Conservation (phyloP, 2,329 filamentous ascomycete species). For the Helicocarpus griseus region DNA sequence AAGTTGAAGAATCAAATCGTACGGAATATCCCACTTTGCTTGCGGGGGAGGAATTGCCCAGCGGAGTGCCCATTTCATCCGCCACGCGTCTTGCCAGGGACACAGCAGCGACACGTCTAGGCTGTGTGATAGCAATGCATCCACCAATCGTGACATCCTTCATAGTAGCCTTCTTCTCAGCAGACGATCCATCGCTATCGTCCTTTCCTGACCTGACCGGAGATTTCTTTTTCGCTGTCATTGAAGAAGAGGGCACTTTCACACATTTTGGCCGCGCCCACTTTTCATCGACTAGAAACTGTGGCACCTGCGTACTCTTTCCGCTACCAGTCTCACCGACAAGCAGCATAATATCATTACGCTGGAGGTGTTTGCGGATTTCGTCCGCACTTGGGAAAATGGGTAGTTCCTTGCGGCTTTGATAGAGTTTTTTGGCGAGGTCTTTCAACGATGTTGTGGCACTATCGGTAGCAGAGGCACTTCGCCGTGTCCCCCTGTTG, state of each 20-base stretch:
- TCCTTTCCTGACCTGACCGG: not conserved
- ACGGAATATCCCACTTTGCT: conserved; percentile 83
- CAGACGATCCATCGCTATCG: not conserved
- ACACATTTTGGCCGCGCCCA: conserved; percentile 63
- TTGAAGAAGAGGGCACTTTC: conserved; percentile 28
- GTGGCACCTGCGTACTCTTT: conserved; percentile 93
- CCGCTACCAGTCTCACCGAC: conserved; percentile 93
- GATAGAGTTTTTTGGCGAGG: conserved; percentile 39
- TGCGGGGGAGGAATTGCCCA: conserved; percentile 49
- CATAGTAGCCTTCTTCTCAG: conserved; percentile 6
- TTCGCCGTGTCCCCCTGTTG: conserved; percentile 9
- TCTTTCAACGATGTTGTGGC: conserved; percentile 27
- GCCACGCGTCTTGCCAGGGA: conserved; percentile 82
- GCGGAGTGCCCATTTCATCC: conserved; percentile 62
- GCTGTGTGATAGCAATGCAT: conserved; percentile 88
- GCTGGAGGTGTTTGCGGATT: conserved; percentile 55
- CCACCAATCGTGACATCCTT: conserved; percentile 55
- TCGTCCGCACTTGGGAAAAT: conserved; percentile 67
- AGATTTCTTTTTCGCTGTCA: conserved; percentile 9
- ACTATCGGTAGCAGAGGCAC: conserved; percentile 16
- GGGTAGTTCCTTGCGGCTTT: conserved; percentile 58
- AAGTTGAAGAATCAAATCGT: conserved; percentile 79
- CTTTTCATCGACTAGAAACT: conserved; percentile 68
- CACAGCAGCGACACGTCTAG: conserved; percentile 84
- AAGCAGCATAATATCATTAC: conserved; percentile 68